Evolutionary conservation across 768 basidiomycete genomes (phyloP).

Genomic region (Suillus subluteus): DNA sequence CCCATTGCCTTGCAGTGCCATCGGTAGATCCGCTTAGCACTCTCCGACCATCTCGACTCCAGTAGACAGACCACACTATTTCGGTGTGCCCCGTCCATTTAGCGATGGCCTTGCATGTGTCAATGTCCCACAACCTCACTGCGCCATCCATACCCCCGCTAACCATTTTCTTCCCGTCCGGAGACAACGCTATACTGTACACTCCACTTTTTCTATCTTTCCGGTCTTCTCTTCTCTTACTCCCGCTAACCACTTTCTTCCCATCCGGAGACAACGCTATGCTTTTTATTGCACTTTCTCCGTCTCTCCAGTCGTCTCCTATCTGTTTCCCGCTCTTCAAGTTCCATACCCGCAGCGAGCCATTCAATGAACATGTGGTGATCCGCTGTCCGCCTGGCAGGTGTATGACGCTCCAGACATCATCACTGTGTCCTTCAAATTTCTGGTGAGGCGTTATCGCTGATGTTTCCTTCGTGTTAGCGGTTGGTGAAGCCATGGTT

Average conservation of each 20-base stretch:
- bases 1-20: not conserved
- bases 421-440: not conserved
- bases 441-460: not conserved
- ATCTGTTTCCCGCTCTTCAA: not conserved
- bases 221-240: not conserved
- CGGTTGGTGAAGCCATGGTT: not conserved
- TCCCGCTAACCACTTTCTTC: not conserved
- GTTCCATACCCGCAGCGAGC: not conserved
- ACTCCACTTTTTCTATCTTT: not conserved
- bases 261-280: not conserved
- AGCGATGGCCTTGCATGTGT: not conserved
- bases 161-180: constrained; percentile 20
- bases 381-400: not conserved
- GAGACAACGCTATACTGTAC: not conserved
- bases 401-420: not conserved
- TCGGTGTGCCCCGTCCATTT: not conserved
- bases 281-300: no score
- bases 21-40: not conserved
- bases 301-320: not conserved
- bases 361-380: not conserved
- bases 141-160: not conserved
- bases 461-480: not conserved
- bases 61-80: no score
- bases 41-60: not conserved
- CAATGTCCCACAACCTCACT: not conserved